A percentile compares a stretch with the other conserved stretches of the same genome.
Conservation (phyloP, 306 rosid species). For the Prunus mongolica region DNA sequence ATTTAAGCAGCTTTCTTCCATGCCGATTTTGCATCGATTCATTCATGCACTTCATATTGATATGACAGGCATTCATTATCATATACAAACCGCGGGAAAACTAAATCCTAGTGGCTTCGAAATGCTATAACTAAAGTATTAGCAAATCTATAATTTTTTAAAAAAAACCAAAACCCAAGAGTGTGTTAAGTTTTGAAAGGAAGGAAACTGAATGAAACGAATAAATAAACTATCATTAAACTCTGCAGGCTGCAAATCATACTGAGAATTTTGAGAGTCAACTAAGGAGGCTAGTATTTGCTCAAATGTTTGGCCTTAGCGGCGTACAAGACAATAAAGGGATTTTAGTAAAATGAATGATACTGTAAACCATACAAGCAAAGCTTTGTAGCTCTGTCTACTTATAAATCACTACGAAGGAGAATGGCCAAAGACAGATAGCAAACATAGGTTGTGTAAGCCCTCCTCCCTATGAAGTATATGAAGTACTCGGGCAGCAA, state of each 20-base stretch:
- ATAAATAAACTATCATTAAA: background rate
- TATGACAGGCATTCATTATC: no score
- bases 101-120: no score
- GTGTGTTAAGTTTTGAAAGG: background rate
- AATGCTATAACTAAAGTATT: background rate
- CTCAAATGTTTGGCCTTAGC: background rate
- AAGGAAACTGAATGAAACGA: background rate
- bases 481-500: constrained; percentile 21
- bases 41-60: no score
- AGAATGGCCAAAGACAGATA: constrained; percentile 16
- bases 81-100: no score
- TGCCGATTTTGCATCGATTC: background rate
- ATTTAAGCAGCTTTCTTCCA: background rate
- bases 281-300: background rate
- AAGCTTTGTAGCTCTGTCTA: constrained; percentile 16
- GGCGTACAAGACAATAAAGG: background rate
- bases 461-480: constrained; percentile 12
- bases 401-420: constrained; percentile 19
- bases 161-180: background rate
- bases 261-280: background rate
- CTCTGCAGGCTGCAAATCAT: background rate
- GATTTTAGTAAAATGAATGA: constrained; percentile 12
- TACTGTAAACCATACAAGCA: constrained; percentile 25
- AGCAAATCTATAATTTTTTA: background rate
- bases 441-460: constrained; percentile 17